A percentile compares a stretch with the other conserved stretches of the same genome.
Evolutionary conservation across 2,329 filamentous ascomycete species (phyloP).

Genomic region (Zymoseptoria passerinii): DNA sequence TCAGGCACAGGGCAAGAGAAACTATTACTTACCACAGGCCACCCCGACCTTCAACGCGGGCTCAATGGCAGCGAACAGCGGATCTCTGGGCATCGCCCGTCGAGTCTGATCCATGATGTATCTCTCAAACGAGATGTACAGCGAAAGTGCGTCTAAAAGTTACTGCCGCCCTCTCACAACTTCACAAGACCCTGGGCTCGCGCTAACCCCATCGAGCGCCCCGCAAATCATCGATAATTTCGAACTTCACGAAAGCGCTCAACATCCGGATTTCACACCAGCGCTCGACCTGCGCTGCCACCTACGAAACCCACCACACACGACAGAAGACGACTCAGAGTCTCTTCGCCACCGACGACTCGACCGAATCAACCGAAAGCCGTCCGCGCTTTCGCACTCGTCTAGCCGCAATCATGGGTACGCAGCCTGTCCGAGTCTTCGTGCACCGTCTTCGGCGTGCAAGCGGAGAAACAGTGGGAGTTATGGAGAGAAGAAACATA

Average conservation of each 20-base stretch:
- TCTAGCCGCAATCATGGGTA: conserved; percentile 53
- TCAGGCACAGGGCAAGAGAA: neutral
- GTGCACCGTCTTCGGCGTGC: conserved; percentile 2
- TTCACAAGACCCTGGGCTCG: neutral
- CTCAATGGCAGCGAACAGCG: conserved; percentile 19
- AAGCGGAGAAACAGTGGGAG: neutral
- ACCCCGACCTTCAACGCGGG: conserved; percentile 28
- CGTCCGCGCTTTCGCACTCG: conserved; percentile 13
- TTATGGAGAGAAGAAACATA: neutral
- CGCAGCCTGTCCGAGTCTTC: conserved; percentile 15
- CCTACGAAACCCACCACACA: conserved; percentile 1
- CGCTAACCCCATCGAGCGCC: neutral
- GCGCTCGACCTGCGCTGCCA: conserved; percentile 4
- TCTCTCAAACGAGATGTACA: neutral
- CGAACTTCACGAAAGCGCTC: neutral
- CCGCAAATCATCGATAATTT: neutral
- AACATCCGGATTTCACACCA: neutral
- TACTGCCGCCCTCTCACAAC: neutral
- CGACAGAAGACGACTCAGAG: conserved; percentile 4
- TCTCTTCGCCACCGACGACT: conserved; percentile 1
- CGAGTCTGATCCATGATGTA: conserved; percentile 1
- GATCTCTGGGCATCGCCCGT: conserved; percentile 11
- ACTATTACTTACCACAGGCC: conserved; percentile 25
- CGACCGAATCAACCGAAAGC: neutral
- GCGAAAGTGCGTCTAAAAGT: neutral